Percentiles rank a stretch among this genome's conserved stretches.
Evolutionary conservation across 1,284 basidiomycete genomes (phyloP).

Genomic region (Puccinia polysora): DNA sequence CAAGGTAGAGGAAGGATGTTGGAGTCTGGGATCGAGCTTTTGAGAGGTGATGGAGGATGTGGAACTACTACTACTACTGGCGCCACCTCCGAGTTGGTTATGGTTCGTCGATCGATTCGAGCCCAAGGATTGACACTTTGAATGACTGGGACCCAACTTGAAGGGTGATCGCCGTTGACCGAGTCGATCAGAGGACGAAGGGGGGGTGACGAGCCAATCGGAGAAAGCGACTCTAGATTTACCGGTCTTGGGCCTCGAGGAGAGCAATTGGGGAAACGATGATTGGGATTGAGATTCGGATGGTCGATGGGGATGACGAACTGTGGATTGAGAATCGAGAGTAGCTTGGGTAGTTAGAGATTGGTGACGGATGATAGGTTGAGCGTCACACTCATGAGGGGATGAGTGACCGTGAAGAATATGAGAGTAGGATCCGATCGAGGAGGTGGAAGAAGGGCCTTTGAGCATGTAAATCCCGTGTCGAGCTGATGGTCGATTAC

Average conservation of each 20-base stretch:
- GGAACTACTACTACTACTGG: too few relatives aligned
- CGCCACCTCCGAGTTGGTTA: too few relatives aligned
- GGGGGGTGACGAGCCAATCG: constrained; percentile 7
- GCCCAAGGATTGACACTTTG: not conserved
- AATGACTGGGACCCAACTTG: not conserved
- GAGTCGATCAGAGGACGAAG: not conserved
- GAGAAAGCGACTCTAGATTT: constrained; percentile 4
- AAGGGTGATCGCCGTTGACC: not conserved
- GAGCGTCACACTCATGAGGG: constrained; percentile 10
- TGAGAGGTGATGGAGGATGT: too few relatives aligned
- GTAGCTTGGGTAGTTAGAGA: not conserved
- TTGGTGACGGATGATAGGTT: constrained; percentile 18
- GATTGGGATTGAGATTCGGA: not conserved
- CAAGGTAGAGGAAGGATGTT: too few relatives aligned
- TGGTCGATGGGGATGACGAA: not conserved
- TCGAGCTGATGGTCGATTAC: not conserved
- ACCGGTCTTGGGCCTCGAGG: not conserved
- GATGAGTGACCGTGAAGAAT: not conserved
- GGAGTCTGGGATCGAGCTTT: too few relatives aligned
- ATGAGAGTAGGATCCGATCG: constrained; percentile 4
- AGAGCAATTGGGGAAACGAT: not conserved
- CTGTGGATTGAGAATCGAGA: not conserved
- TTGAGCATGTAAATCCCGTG: constrained; percentile 26
- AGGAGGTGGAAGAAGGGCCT: constrained; percentile 9
- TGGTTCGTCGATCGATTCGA: too few relatives aligned